Percentiles rank a stretch among this genome's conserved stretches.
Conservation (phyloP, 306 rosid genomes). For the Lotus japonicus region DNA sequence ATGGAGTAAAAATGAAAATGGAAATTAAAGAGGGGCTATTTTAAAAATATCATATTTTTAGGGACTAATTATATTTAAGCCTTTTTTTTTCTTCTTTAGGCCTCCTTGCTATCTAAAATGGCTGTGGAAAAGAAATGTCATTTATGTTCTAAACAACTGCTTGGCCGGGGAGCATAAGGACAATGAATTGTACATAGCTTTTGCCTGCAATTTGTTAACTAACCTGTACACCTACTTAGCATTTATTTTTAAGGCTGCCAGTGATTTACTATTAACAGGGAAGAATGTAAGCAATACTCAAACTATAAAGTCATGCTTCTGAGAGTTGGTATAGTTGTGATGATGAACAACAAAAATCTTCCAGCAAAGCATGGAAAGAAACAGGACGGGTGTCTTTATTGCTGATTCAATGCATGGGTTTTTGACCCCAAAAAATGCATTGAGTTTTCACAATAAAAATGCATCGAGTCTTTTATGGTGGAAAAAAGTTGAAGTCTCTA, state of each 20-base stretch:
- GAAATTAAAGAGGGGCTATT: too few relatives aligned
- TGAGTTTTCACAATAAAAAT: too few relatives aligned
- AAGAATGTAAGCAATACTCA: background rate
- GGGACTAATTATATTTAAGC: too few relatives aligned
- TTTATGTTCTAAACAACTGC: background rate
- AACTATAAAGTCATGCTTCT: background rate
- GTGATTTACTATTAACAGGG: background rate
- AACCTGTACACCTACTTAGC: background rate
- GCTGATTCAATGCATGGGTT: background rate
- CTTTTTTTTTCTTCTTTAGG: background rate
- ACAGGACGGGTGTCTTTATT: background rate
- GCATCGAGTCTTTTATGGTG: background rate
- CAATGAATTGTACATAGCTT: background rate
- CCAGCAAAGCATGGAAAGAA: background rate
- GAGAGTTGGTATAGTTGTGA: background rate
- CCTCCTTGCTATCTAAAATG: constrained; percentile 11
- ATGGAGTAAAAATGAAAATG: too few relatives aligned
- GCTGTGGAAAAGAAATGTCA: background rate
- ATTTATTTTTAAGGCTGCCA: background rate
- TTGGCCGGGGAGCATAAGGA: background rate
- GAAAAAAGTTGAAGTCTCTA: background rate
- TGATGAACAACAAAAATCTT: background rate
- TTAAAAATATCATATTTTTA: too few relatives aligned
- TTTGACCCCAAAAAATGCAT: too few relatives aligned
- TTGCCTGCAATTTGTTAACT: background rate